Base-by-base conservation (phyloP, 2,329 filamentous ascomycete genomes). In the Calonectria crousiana region DNA sequence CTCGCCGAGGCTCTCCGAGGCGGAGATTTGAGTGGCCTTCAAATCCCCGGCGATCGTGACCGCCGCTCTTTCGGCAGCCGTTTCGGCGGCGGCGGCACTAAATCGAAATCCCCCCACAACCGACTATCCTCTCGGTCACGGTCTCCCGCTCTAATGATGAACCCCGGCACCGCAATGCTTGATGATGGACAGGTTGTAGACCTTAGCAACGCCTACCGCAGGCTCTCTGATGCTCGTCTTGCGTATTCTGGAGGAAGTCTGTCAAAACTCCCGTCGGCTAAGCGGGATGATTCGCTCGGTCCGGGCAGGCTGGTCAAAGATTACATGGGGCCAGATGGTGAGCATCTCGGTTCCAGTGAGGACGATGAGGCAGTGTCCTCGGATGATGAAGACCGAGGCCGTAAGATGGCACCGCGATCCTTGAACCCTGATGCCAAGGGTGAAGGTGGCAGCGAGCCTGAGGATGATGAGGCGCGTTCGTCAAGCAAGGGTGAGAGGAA, bases 141-240 rank as follows among this genome's bases (percentile, higher is more conserved):
- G 78, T 88, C 80, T 56, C 83, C 82, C 51, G 81, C 85, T 32
- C 79, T 81, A 49, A 67, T 70, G 18, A 74, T 83, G 76, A 82
- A 76, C 76, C 75, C 83, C 1, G 83, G 83, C 60, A 82, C 80
- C 82, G 82, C 90, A 18, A 86, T 91, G 56, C 87, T 94, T 4
- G 89, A 91, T 52, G 91, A 92, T 69, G 92, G 91, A 14, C 89
- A 90, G 60, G 83, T 90, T 1, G 86, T 95, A 67, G 93, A 95
- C 81, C 90, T 94, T 84, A 91, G 89, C 73, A 93, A 88, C 76
- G 93, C 93, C 5, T 95, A 95, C 81, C 89, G 92, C 66, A 90
- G 91, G 73, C 85, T 95, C 23, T 95, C 94, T 1, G 93, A 96
- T 81, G 93, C 93, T 14, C 92, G 93, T 66, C 85, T 96, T 53